phyloP scores from a whole-genome alignment of 1,284 basidiomycete species.

The Apiotrichum akiyoshidainum region DNA sequence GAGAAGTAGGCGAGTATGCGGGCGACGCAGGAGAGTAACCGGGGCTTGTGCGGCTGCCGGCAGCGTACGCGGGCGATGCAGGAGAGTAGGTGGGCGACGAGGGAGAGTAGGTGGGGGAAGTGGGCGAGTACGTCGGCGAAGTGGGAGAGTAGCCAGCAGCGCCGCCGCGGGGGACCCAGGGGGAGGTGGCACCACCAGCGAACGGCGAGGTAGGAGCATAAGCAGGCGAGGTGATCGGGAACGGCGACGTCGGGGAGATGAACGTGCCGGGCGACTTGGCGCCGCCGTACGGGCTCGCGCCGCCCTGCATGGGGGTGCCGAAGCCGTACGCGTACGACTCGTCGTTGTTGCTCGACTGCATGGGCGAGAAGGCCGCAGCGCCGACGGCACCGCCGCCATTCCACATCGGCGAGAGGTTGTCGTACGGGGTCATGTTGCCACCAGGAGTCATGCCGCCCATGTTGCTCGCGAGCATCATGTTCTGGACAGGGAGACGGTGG shows the following conservation, averaged over 20 bases:
- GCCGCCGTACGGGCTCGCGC: slow-evolving; percentile 71
- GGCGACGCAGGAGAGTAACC: slow-evolving; percentile 42
- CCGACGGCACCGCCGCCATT: slow-evolving; percentile 63
- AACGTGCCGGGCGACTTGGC: slow-evolving; percentile 68
- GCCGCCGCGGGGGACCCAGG: slow-evolving; percentile 58
- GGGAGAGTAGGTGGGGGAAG: slow-evolving; percentile 71
- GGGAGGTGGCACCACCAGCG: slow-evolving; percentile 61
- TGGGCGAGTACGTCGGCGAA: slow-evolving; percentile 75
- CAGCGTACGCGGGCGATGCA: slow-evolving; percentile 72
- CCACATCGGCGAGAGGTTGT: slow-evolving; percentile 68
- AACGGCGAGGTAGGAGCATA: slow-evolving; percentile 76
- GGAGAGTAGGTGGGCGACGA: slow-evolving; percentile 39
- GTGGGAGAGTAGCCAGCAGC: slow-evolving; percentile 60
- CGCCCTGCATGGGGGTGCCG: slow-evolving; percentile 58
- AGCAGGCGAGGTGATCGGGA: slow-evolving; percentile 52
- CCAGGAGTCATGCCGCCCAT: slow-evolving; percentile 91
- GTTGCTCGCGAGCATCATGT: slow-evolving; percentile 71
- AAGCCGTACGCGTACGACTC: slow-evolving; percentile 59
- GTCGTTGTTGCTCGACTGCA: slow-evolving; percentile 82
- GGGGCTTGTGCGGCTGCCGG: slow-evolving; percentile 28
- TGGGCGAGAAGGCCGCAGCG: slow-evolving; percentile 87
- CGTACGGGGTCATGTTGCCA: slow-evolving; percentile 83
- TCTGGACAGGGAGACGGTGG: slow-evolving; percentile 81
- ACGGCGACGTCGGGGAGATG: slow-evolving; percentile 83
- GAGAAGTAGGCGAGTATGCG: slow-evolving; percentile 28